Evolutionary conservation across 208 protist species (phyloP).

Genomic region (Acanthamoeba rhysodes): DNA sequence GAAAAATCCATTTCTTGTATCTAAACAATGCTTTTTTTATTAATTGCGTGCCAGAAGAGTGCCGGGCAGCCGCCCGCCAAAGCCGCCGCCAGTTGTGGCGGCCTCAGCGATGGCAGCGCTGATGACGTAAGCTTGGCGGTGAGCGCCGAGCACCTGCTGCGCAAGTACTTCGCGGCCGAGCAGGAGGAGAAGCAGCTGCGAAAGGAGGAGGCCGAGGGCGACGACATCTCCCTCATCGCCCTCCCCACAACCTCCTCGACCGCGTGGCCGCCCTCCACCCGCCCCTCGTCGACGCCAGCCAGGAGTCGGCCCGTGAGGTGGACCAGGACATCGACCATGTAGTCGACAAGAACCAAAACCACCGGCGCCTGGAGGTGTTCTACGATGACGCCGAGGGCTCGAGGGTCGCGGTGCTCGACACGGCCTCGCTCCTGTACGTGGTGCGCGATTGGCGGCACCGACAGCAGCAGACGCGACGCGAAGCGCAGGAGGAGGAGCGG

Average conservation of each 20-base stretch:
- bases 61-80: too few relatives aligned
- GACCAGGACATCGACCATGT: background rate
- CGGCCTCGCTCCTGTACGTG: background rate
- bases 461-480: background rate
- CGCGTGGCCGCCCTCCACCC: background rate
- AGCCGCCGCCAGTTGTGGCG: too few relatives aligned
- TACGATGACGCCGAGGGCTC: constrained; percentile 20
- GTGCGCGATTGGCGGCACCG: background rate
- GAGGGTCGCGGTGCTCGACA: background rate
- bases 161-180: constrained; percentile 12
- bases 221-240: constrained; percentile 11
- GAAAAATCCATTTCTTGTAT: too few relatives aligned
- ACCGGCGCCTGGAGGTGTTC: background rate
- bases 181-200: background rate
- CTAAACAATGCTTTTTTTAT: too few relatives aligned
- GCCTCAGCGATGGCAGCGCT: background rate
- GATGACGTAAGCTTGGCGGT: background rate
- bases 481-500: background rate
- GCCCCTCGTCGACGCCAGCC: background rate
- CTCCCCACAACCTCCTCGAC: background rate
- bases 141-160: constrained; percentile 28
- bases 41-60: background rate
- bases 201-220: background rate
- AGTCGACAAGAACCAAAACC: background rate
- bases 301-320: background rate